Evolutionary conservation across 2,329 filamentous ascomycete species (phyloP).

Genomic region (Aspergillus clavatus): DNA sequence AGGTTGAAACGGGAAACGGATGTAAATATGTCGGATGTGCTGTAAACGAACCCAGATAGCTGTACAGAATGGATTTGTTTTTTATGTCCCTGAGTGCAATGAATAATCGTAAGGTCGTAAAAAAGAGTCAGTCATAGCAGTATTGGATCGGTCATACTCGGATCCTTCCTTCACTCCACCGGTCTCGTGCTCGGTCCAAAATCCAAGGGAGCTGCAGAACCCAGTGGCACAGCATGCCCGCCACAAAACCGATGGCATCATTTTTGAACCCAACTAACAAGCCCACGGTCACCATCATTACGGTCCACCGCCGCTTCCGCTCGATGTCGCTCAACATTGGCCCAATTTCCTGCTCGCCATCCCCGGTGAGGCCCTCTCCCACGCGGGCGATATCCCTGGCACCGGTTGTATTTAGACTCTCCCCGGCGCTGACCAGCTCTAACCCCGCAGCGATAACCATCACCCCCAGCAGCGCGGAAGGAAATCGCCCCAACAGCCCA

Average conservation of each 20-base stretch:
- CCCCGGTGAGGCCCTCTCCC: conserved; percentile 18
- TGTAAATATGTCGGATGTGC: conserved; percentile 13
- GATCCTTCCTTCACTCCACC: conserved; percentile 31
- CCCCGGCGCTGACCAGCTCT: conserved; percentile 79
- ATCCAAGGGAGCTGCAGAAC: conserved; percentile 49
- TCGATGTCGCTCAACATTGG: conserved; percentile 58
- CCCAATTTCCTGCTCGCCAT: conserved; percentile 36
- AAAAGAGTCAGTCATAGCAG: background rate
- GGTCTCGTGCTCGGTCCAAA: conserved; percentile 20
- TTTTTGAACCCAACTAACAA: conserved; percentile 82
- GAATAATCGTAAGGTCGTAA: background rate
- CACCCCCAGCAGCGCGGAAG: conserved; percentile 70
- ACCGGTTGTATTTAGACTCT: conserved; percentile 71
- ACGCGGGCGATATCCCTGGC: conserved; percentile 53
- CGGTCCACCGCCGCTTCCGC: conserved; percentile 70
- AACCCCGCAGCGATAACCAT: conserved; percentile 88
- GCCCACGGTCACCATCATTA: conserved; percentile 85
- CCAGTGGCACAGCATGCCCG: conserved; percentile 74
- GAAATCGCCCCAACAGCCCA: conserved; percentile 65
- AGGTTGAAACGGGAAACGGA: conserved; percentile 13
- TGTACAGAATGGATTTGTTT: background rate
- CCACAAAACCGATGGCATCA: conserved; percentile 79
- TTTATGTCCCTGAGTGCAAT: background rate
- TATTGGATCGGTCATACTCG: conserved; percentile 10
- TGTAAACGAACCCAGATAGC: conserved; percentile 2